Evolutionary conservation across 2,329 filamentous ascomycete genomes (phyloP).

Genomic region (Curvularia verruculosa): DNA sequence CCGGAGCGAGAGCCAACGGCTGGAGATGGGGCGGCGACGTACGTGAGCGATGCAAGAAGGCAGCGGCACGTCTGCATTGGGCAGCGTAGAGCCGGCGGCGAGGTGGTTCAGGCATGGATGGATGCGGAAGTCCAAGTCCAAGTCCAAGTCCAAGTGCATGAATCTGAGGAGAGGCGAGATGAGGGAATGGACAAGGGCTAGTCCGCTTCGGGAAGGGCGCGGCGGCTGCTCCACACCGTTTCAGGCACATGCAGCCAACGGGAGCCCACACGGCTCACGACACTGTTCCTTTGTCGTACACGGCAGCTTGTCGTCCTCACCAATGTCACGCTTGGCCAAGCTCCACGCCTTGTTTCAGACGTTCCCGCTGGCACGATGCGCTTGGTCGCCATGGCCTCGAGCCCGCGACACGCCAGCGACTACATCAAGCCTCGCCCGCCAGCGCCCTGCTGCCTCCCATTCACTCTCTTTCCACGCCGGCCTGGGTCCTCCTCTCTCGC

Average conservation of each 20-base stretch:
- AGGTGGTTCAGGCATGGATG: background rate
- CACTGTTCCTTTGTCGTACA: no score
- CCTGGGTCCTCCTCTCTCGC: conserved; percentile 30
- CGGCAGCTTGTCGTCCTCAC: conserved; percentile 37
- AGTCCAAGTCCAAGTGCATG: no score
- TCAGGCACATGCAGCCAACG: conserved; percentile 27
- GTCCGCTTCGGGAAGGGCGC: conserved; percentile 17
- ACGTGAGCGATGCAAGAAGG: background rate
- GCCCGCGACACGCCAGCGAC: conserved; percentile 26
- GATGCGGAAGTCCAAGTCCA: no score
- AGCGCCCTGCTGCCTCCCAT: conserved; percentile 3
- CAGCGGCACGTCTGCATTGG: background rate
- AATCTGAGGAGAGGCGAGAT: background rate
- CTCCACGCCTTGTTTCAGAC: conserved; percentile 41
- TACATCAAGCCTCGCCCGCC: conserved; percentile 38
- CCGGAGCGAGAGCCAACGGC: background rate
- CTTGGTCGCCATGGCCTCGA: conserved; percentile 39
- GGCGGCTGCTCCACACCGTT: conserved; percentile 22
- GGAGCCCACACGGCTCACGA: conserved; percentile 5
- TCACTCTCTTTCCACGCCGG: conserved; percentile 12
- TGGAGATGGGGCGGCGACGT: background rate
- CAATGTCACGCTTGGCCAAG: conserved; percentile 38
- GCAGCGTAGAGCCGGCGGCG: background rate
- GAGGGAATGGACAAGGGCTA: conserved; percentile 4
- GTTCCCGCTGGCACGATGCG: conserved; percentile 38